phyloP scores from a whole-genome alignment of 352 stramenopile species.

The Aphanomyces invadans region DNA sequence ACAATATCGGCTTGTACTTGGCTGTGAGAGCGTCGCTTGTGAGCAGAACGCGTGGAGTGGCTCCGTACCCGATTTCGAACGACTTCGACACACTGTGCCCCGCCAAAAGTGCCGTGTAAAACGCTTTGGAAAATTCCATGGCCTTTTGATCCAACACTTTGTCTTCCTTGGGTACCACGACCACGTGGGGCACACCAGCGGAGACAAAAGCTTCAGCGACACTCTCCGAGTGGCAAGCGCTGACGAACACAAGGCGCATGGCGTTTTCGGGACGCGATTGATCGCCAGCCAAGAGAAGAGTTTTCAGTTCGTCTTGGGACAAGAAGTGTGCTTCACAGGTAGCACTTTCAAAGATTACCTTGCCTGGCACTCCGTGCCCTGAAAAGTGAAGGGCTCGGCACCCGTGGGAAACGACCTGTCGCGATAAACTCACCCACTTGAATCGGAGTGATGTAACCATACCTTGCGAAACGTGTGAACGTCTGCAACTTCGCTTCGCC shows the following conservation, averaged over 20 bases:
- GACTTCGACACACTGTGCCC: constrained; percentile 63
- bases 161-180: constrained; percentile 80
- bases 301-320: constrained; percentile 66
- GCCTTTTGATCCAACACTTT: constrained; percentile 83
- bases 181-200: constrained; percentile 84
- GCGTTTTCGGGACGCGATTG: constrained; percentile 29
- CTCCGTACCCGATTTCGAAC: constrained; percentile 64
- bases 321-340: constrained; percentile 79
- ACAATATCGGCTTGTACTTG: constrained; percentile 62
- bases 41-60: too few species aligned
- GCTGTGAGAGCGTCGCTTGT: too few species aligned
- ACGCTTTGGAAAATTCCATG: constrained; percentile 83
- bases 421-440: too few species aligned
- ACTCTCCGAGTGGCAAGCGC: constrained; percentile 83
- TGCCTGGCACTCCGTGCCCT: constrained; percentile 59
- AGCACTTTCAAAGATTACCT: constrained; percentile 75
- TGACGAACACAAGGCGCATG: constrained; percentile 83
- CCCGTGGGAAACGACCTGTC: constrained; percentile 55
- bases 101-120: constrained; percentile 81
- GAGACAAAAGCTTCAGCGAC: constrained; percentile 83
- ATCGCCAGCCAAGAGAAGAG: constrained; percentile 60
- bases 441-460: background rate
- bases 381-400: constrained; percentile 75
- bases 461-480: constrained; percentile 72
- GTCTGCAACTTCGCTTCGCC: constrained; percentile 72